A percentile compares a stretch with the other conserved stretches of the same genome.
These are phyloP conservation scores for Colletotrichum sp. DNA, from an alignment of 2,329 filamentous ascomycete genomes.

Conservation along the genomic window DNA sequence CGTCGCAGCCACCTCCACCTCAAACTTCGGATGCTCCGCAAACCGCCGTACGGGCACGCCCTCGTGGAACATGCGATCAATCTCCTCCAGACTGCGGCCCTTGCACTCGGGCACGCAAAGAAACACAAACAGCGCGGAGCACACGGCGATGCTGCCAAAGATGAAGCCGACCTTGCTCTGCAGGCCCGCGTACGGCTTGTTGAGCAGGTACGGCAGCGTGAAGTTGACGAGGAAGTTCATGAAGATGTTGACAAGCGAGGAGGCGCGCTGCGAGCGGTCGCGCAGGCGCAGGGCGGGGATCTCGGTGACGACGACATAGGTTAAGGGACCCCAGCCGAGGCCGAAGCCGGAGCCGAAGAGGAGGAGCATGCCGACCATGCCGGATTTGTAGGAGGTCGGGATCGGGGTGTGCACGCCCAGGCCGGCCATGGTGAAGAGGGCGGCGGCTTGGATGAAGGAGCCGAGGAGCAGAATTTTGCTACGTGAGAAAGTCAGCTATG, in stretches of 20 bases:
- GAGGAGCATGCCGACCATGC: conserved; percentile 37
- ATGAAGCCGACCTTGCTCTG: conserved; percentile 23
- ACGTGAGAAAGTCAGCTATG: neutral
- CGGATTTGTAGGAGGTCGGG: conserved; percentile 24
- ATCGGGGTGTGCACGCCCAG: conserved; percentile 20
- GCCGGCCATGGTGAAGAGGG: conserved; percentile 19
- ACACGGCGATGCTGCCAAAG: conserved; percentile 21
- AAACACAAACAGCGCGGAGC: conserved; percentile 22
- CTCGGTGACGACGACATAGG: conserved; percentile 40
- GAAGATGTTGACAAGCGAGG: conserved; percentile 22
- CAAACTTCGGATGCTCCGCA: conserved; percentile 8
- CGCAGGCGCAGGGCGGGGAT: conserved; percentile 26
- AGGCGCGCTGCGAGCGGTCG: conserved; percentile 12
- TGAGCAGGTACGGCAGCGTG: conserved; percentile 23
- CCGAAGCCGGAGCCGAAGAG: conserved; percentile 35
- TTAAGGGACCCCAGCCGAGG: conserved; percentile 38
- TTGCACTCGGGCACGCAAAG: conserved; percentile 27
- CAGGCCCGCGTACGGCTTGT: conserved; percentile 20
- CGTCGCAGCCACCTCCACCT: neutral
- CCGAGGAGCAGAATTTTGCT: neutral
- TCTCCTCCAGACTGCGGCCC: conserved; percentile 28
- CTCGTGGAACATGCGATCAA: conserved; percentile 27
- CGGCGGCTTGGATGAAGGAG: neutral
- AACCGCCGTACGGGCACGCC: conserved; percentile 23
- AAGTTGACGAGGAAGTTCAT: conserved; percentile 25